Evolutionary conservation across 805 yeast species (phyloP).

Genomic region (Hanseniaspora valbyensis): DNA sequence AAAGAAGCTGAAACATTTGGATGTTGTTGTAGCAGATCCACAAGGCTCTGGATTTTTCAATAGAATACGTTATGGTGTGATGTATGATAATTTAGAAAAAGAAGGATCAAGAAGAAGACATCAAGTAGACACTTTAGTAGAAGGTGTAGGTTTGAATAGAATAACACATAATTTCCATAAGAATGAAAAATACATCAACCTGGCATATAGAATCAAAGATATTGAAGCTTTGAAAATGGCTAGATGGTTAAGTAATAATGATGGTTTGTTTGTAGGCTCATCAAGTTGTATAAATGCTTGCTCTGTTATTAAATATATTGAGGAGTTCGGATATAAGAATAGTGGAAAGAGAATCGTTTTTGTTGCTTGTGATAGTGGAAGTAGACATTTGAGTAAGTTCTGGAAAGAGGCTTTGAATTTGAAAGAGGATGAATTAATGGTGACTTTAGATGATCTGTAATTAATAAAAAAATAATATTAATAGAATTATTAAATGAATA

Average conservation of each 20-base stretch:
- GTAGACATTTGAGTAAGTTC: slow-evolving; percentile 80
- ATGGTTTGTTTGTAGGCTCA: slow-evolving; percentile 85
- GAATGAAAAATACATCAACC: slow-evolving; percentile 64
- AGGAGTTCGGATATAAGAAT: slow-evolving; percentile 30
- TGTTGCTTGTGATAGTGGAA: slow-evolving; percentile 85
- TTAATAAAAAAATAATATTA: too few species aligned
- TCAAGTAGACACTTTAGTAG: slow-evolving; percentile 89
- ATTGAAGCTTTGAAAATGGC: slow-evolving; percentile 83
- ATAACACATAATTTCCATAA: slow-evolving; percentile 67
- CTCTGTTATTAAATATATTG: slow-evolving; percentile 62
- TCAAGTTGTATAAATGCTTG: slow-evolving; percentile 91
- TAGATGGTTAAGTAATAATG: slow-evolving; percentile 61
- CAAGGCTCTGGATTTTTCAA: slow-evolving; percentile 90
- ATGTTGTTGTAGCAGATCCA: slow-evolving; percentile 76
- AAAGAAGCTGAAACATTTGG: slow-evolving; percentile 30
- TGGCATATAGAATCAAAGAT: slow-evolving; percentile 69
- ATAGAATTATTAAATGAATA: too few species aligned
- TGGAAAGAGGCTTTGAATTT: slow-evolving; percentile 59
- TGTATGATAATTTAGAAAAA: slow-evolving; percentile 79
- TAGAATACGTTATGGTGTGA: slow-evolving; percentile 77
- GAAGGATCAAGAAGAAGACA: slow-evolving; percentile 93
- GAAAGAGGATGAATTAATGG: slow-evolving; percentile 28
- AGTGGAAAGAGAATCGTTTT: slow-evolving; percentile 66
- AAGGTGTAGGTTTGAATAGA: slow-evolving; percentile 87
- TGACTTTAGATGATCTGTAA: slow-evolving; percentile 20